Evolutionary conservation across 768 basidiomycete genomes (phyloP), one percentile per base, ranked within the genome.

Genomic region (Lactarius hatsudake): DNA sequence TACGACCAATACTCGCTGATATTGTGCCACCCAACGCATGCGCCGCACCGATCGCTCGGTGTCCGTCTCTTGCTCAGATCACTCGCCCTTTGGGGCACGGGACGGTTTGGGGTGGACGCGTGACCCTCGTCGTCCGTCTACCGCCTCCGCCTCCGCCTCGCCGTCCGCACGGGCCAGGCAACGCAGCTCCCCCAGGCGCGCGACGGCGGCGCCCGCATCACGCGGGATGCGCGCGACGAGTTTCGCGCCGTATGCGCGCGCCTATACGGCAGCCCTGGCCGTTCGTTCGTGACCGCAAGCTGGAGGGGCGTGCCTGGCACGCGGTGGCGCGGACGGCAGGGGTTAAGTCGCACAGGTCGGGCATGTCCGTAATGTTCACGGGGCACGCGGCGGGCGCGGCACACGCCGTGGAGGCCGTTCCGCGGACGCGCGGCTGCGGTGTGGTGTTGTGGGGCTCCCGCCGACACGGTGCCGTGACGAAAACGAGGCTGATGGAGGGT

Each of bases 1-100:
- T 95, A 81, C 0, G 94, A 89, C 93, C 94, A 98, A 75, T 97
- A 98, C 75, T 98, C 96, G 81, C 94, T 96, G 71, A 98, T 85
- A n/a, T 75, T 98, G 96, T 0, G 94, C 88, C 3, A 97, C 89
- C 93, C 94, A 98, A 76, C 89, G 87, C 85, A 97, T 92, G 18
- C 91, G 81, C 38, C 94, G 82, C 65, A 78, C 81, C 61, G 83
- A 79, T 28, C 71, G 69, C 61, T 78, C 77, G 40, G 72, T 70
- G 18, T 65, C 71, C 30, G 75, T 78, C 69, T 90, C 89, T 1
- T 69, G 53, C 9, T 72, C 76, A 4, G 77, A n/a, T 81, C 75
- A 82, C 81, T 34, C 75, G 69, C 48, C 48, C 86, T 79, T 57
- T 84, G 79, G 0, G 86, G 83, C 2, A 91, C 87, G 0, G 89